Evolutionary conservation across 306 rosid genomes (phyloP), one percentile per base, ranked within the genome.

Genomic region (Gillenia trifoliata): DNA sequence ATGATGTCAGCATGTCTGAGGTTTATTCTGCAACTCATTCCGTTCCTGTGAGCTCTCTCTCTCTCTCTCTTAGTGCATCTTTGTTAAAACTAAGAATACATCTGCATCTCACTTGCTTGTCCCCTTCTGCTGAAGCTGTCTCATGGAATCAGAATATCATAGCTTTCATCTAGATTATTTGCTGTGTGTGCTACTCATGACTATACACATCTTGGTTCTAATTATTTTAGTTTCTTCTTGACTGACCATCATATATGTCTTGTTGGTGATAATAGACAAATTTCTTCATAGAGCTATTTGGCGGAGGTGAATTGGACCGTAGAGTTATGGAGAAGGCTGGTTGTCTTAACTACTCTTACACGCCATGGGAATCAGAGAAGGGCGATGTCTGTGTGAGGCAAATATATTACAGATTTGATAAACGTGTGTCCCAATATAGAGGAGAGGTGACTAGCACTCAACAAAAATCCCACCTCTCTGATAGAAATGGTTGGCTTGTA

Each of bases 281-380:
- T 75, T 87, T 86, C 87, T 82, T 88, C 23, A 81, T 88, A 87
- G 98, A 89, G 92, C 75, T 89, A 66, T 95, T 92, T 38, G 60
- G 74, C 64, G 99, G 99, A 81, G 88, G 90, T 54, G 96, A 89
- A 25, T 75, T 95, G 86, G 99, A 92, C 36, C 85, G 87, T 17
- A 83, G 75, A 78, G 82, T 90, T 76, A 89, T 92, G 96, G 98
- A 90, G 84, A 92, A 86, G 70, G 88, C 92, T 49, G 97, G 98
- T 31, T 90, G 88, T 79, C 76, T 81, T 63, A 71, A 84, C 87
- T 95, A 95, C 80, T 88, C 97, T 63, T 69, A 33, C 77, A 92
- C 96, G 64, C 92, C 96, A 71, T 95, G 98, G 99, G 98, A 90
- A 78, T 86, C 88, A 5, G 99, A 95, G 86, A 89, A 89, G 56